These are phyloP conservation scores for Epichloe baconii DNA, from an alignment of 2,329 filamentous ascomycete species.

Conservation along the genomic window DNA sequence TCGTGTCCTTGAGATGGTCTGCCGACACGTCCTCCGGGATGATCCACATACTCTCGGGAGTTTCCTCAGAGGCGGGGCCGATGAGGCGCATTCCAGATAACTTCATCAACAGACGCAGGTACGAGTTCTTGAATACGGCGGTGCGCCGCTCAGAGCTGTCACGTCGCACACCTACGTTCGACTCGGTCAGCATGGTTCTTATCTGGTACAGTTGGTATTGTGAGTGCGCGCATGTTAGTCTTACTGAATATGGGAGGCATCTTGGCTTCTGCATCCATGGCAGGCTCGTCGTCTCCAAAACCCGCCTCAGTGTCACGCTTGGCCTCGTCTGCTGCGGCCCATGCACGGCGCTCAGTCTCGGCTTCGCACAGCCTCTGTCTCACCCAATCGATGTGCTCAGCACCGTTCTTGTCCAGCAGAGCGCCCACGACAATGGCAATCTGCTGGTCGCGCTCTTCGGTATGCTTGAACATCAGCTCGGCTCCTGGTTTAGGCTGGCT, in stretches of 20 bases:
- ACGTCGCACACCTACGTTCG: slow-evolving; percentile 38
- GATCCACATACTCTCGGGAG: slow-evolving; percentile 64
- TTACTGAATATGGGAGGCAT: slow-evolving; percentile 21
- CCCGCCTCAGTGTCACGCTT: slow-evolving; percentile 28
- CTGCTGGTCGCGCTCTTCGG: slow-evolving; percentile 54
- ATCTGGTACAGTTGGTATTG: not conserved
- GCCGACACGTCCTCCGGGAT: slow-evolving; percentile 55
- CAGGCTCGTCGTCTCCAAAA: slow-evolving; percentile 15
- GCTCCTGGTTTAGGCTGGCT: slow-evolving; percentile 56
- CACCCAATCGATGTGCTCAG: slow-evolving; percentile 68
- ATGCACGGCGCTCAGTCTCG: slow-evolving; percentile 59
- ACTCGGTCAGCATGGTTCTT: slow-evolving; percentile 10
- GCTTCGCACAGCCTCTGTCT: slow-evolving; percentile 57
- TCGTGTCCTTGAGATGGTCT: slow-evolving; percentile 50
- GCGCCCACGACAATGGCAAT: slow-evolving; percentile 69
- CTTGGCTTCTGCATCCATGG: slow-evolving; percentile 15
- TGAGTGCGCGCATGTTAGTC: slow-evolving; percentile 6
- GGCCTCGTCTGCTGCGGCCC: slow-evolving; percentile 59
- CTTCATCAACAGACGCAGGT: slow-evolving; percentile 73
- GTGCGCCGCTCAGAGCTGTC: slow-evolving; percentile 53
- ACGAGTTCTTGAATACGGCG: slow-evolving; percentile 80
- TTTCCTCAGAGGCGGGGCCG: slow-evolving; percentile 46
- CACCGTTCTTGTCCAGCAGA: slow-evolving; percentile 66
- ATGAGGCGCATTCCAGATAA: slow-evolving; percentile 57
- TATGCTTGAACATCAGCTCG: slow-evolving; percentile 70